Evolutionary conservation across 805 yeast genomes (phyloP).

Genomic region (Saccharomyces eubayanus): DNA sequence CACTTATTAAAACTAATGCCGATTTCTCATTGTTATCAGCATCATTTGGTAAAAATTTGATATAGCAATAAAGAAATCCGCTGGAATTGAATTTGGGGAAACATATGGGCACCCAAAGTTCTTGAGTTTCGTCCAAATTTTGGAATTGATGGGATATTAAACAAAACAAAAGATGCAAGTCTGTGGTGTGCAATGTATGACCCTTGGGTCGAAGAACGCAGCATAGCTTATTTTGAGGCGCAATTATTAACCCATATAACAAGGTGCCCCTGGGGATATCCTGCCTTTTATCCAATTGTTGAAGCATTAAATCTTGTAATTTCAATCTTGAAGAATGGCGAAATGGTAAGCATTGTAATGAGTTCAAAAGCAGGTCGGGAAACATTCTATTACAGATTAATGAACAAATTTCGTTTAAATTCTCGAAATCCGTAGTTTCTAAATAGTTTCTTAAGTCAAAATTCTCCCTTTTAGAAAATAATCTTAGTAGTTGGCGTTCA

Average conservation of each 20-base stretch:
- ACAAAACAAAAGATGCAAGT: conserved; percentile 64
- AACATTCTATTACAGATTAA: conserved; percentile 43
- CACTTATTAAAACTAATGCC: conserved; percentile 39
- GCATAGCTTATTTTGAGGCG: conserved; percentile 54
- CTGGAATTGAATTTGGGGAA: conserved; percentile 81
- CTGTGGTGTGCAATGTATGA: conserved; percentile 76
- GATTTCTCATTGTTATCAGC: conserved; percentile 18
- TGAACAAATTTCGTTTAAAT: conserved; percentile 55
- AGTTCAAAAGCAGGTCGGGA: conserved; percentile 55
- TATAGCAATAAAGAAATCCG: conserved; percentile 81
- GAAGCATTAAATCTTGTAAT: conserved; percentile 31
- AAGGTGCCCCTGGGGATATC: conserved; percentile 41
- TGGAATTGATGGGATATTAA: conserved; percentile 47
- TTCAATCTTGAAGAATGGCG: conserved; percentile 49
- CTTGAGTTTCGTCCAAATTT: conserved; percentile 40
- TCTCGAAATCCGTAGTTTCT: conserved; percentile 65
- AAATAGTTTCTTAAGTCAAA: conserved; percentile 73
- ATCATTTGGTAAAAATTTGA: conserved; percentile 43
- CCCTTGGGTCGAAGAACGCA: conserved; percentile 66
- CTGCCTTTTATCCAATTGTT: conserved; percentile 16
- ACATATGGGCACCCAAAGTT: conserved; percentile 90
- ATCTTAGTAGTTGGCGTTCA: conserved; percentile 63
- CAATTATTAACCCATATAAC: conserved; percentile 67
- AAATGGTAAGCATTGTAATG: conserved; percentile 55
- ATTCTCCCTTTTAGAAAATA: conserved; percentile 63